Evolutionary conservation across 1,284 basidiomycete species (phyloP).

Genomic region (Melampsora larici-populina): DNA sequence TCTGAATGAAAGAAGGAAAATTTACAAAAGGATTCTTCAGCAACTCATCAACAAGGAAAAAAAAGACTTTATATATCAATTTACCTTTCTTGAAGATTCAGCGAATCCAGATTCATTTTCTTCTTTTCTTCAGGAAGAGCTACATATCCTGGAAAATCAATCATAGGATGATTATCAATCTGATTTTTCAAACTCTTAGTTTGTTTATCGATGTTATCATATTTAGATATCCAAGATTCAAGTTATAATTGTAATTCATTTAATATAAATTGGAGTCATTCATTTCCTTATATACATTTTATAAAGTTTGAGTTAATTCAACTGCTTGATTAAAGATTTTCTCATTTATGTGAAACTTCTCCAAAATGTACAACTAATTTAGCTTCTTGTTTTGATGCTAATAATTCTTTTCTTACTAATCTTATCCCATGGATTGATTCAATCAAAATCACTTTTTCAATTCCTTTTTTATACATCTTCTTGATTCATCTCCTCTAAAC

Average conservation of each 20-base stretch:
- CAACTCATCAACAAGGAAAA: neutral
- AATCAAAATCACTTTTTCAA: conserved; percentile 73
- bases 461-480: conserved; percentile 66
- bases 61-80: neutral
- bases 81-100: conserved; percentile 63
- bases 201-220: conserved; percentile 78
- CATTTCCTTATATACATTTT: conserved; percentile 90
- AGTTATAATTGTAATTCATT: conserved; percentile 78
- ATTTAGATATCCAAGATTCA: conserved; percentile 74
- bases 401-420: conserved; percentile 79
- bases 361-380: conserved; percentile 97
- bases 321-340: conserved; percentile 99
- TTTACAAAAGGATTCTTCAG: conserved; percentile 3
- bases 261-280: conserved; percentile 73
- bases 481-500: conserved; percentile 79
- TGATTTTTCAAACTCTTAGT: conserved; percentile 72
- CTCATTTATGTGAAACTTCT: conserved; percentile 94
- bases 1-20: conserved; percentile 48
- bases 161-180: conserved; percentile 66
- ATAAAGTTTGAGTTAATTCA: conserved; percentile 93
- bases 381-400: conserved; percentile 79
- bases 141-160: conserved; percentile 71
- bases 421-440: conserved; percentile 91
- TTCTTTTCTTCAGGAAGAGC: conserved; percentile 72
- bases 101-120: conserved; percentile 75